These are phyloP conservation scores for Penicillium occitanis DNA, from an alignment of 2,329 filamentous ascomycete genomes.

Conservation along the genomic window DNA sequence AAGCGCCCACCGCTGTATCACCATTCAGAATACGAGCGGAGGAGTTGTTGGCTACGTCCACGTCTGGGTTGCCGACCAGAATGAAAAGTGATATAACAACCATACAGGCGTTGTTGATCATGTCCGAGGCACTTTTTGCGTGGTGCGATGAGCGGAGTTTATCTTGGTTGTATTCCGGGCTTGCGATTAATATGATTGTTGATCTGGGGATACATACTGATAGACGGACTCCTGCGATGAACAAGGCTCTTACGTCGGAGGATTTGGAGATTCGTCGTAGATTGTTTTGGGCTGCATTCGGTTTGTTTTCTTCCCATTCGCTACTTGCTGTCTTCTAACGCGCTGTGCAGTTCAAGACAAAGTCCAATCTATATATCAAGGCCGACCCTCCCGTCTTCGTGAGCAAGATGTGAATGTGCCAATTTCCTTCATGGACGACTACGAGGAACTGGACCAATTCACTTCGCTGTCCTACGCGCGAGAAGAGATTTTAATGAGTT, in stretches of 20 bases:
- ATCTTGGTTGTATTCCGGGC: conserved; percentile 19
- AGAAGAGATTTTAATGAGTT: neutral
- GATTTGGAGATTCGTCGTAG: conserved; percentile 18
- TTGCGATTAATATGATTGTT: conserved; percentile 19
- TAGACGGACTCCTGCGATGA: conserved; percentile 4
- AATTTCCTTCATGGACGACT: conserved; percentile 18
- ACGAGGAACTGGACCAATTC: conserved; percentile 20
- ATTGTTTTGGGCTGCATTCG: conserved; percentile 18
- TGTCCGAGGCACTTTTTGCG: conserved; percentile 18
- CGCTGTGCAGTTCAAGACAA: conserved; percentile 12
- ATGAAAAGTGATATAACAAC: conserved; percentile 19
- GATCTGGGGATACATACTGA: conserved; percentile 16
- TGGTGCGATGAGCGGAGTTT: conserved; percentile 20
- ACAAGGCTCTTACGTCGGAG: conserved; percentile 6
- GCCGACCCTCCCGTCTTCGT: conserved; percentile 15
- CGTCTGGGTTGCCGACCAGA: neutral
- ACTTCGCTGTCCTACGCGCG: conserved; percentile 4
- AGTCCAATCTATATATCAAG: conserved; percentile 17
- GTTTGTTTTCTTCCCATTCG: neutral
- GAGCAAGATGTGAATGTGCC: conserved; percentile 11
- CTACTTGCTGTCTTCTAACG: neutral
- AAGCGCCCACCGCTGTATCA: conserved; percentile 2
- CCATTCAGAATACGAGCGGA: conserved; percentile 14
- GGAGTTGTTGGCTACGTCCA: neutral
- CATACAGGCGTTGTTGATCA: conserved; percentile 19